A percentile compares a stretch with the other conserved stretches of the same genome.
Evolutionary conservation across 305 asterid genomes (phyloP).

Genomic region (Solanum hybrid): DNA sequence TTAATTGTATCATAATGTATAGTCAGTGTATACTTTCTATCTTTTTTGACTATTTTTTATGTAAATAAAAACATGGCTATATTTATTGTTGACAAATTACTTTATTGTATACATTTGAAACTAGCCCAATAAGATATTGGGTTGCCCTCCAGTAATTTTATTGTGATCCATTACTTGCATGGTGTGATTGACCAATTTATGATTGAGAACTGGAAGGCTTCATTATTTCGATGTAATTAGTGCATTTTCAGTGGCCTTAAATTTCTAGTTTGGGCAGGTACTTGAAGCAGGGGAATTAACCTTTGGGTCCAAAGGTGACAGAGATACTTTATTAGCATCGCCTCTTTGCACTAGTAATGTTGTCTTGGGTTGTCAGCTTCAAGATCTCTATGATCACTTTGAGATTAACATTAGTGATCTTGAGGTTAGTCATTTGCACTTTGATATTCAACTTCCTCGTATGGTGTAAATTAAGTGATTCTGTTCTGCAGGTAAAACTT

Average conservation of each 20-base stretch:
- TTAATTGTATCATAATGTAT: neutral
- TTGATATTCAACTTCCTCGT: conserved; percentile 7
- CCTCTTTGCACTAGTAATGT: conserved; percentile 16
- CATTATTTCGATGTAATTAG: neutral
- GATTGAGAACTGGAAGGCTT: neutral
- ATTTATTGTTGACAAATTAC: neutral
- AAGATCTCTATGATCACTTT: conserved; percentile 55
- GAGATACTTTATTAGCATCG: conserved; percentile 7
- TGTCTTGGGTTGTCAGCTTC: conserved; percentile 34
- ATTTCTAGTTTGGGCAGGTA: conserved; percentile 41
- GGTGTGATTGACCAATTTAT: neutral
- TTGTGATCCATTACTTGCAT: neutral
- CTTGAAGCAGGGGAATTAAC: conserved; percentile 47
- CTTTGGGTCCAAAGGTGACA: conserved; percentile 39
- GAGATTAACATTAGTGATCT: conserved; percentile 45
- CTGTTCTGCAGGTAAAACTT: conserved; percentile 47
- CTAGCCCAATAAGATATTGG: neutral
- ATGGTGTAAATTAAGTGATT: neutral
- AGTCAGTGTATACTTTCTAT: neutral
- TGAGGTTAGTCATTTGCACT: conserved; percentile 42
- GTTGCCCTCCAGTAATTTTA: neutral
- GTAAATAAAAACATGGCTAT: neutral
- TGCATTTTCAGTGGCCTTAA: neutral
- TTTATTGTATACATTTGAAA: neutral
- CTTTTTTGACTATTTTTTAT: neutral